These are phyloP conservation scores for Apiotrichum domesticum DNA, from an alignment of 1,284 basidiomycete species.

Conservation along the genomic window DNA sequence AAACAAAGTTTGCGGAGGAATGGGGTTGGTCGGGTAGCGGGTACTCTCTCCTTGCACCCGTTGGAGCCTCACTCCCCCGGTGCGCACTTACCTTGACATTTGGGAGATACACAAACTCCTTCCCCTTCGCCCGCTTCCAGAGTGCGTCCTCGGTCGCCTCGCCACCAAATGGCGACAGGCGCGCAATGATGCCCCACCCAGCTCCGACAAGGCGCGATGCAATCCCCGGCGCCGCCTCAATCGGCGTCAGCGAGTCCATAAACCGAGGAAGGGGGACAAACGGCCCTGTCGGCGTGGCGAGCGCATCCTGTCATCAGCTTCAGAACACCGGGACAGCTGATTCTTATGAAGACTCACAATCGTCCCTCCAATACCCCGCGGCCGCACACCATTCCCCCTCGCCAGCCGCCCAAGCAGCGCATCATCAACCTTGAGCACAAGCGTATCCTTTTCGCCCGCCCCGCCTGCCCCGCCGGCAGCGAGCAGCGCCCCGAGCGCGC, in stretches of 20 bases:
- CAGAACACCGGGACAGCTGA: too few relatives aligned
- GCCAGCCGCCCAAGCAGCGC: slow-evolving; percentile 58
- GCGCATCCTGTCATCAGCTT: slow-evolving; percentile 21
- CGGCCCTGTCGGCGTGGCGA: slow-evolving; percentile 29
- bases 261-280: slow-evolving; percentile 58
- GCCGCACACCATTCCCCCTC: slow-evolving; percentile 50
- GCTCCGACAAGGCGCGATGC: slow-evolving; percentile 68
- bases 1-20: too few relatives aligned
- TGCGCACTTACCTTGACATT: slow-evolving; percentile 35
- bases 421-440: slow-evolving; percentile 62
- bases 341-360: slow-evolving; percentile 65
- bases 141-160: slow-evolving; percentile 54
- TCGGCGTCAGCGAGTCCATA: slow-evolving; percentile 55
- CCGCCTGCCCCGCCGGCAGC: slow-evolving; percentile 54
- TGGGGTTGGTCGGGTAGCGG: too few relatives aligned
- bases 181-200: slow-evolving; percentile 65
- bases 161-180: slow-evolving; percentile 52
- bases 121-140: slow-evolving; percentile 60
- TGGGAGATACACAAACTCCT: slow-evolving; percentile 64
- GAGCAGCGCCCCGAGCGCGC: slow-evolving; percentile 60
- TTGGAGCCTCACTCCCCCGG: too few relatives aligned
- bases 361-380: slow-evolving; percentile 70
- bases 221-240: slow-evolving; percentile 65
- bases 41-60: too few relatives aligned
- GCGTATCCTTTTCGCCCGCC: slow-evolving; percentile 47